phyloP scores from a whole-genome alignment of 192 early-diverging fungal species.

The Haplosporangium gracile region DNA sequence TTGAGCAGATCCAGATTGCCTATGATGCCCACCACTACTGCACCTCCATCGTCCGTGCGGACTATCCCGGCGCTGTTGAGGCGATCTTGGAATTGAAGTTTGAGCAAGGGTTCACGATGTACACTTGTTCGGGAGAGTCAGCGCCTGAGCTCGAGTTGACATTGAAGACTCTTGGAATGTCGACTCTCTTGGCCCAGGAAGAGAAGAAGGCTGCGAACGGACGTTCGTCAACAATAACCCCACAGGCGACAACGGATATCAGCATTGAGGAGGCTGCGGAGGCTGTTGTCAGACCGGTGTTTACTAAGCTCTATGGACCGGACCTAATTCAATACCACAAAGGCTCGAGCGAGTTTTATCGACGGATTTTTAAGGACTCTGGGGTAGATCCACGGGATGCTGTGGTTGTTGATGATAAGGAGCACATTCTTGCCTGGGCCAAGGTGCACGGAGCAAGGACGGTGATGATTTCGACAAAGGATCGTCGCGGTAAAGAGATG shows the following conservation, averaged over 20 bases:
- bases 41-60: conserved; percentile 14
- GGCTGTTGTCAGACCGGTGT: conserved; percentile 14
- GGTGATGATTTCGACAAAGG: conserved; percentile 34
- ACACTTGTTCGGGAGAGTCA: conserved; percentile 37
- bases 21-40: conserved; percentile 21
- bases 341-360: conserved; percentile 30
- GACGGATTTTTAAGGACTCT: conserved; percentile 23
- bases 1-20: conserved; percentile 21
- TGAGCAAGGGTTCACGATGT: conserved; percentile 37
- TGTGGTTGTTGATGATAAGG: conserved; percentile 48
- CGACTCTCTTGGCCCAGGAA: not conserved
- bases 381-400: conserved; percentile 25
- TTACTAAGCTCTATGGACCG: conserved; percentile 39
- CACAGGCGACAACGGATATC: not conserved
- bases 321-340: conserved; percentile 33
- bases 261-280: not conserved
- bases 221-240: too few species aligned
- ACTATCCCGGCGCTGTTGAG: conserved; percentile 40
- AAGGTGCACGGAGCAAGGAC: conserved; percentile 37
- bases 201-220: not conserved
- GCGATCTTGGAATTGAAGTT: conserved; percentile 31
- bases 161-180: conserved; percentile 28
- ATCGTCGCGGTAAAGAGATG: conserved; percentile 37
- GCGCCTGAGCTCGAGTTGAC: conserved; percentile 29
- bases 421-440: conserved; percentile 42